phyloP scores from a whole-genome alignment of 306 rosid genomes.

The Cucumis hystrix region DNA sequence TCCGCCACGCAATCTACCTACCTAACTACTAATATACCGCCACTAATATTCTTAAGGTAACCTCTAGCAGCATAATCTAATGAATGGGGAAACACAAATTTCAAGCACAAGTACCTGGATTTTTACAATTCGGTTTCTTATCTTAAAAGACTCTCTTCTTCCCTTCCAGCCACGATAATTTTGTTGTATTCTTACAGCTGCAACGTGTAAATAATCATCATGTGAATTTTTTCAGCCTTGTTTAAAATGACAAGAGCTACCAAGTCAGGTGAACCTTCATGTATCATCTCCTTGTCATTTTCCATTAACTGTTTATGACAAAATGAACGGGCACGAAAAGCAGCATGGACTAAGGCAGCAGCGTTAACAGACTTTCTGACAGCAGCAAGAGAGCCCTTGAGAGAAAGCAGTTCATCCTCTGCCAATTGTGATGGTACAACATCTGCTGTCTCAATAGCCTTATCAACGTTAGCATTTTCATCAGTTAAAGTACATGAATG shows the following conservation, averaged over 20 bases:
- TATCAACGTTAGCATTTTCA: constrained; percentile 23
- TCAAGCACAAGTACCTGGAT: constrained; percentile 39
- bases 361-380: constrained; percentile 54
- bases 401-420: constrained; percentile 25
- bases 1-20: background rate
- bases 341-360: constrained; percentile 53
- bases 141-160: constrained; percentile 42
- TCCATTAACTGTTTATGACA: constrained; percentile 31
- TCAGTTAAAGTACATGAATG: constrained; percentile 28
- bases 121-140: constrained; percentile 43
- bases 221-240: constrained; percentile 28
- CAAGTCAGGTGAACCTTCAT: constrained; percentile 22
- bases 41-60: background rate
- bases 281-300: constrained; percentile 11
- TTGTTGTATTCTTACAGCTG: constrained; percentile 55
- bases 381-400: constrained; percentile 42
- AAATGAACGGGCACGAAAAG: constrained; percentile 49
- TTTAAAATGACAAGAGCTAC: constrained; percentile 38
- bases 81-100: background rate
- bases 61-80: background rate
- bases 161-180: constrained; percentile 68
- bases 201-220: constrained; percentile 52
- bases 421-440: constrained; percentile 20
- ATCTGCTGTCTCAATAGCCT: constrained; percentile 14
- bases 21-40: background rate